Conservation (phyloP, 495 filamentous ascomycete species). For the Corynascus novoguineensis region DNA sequence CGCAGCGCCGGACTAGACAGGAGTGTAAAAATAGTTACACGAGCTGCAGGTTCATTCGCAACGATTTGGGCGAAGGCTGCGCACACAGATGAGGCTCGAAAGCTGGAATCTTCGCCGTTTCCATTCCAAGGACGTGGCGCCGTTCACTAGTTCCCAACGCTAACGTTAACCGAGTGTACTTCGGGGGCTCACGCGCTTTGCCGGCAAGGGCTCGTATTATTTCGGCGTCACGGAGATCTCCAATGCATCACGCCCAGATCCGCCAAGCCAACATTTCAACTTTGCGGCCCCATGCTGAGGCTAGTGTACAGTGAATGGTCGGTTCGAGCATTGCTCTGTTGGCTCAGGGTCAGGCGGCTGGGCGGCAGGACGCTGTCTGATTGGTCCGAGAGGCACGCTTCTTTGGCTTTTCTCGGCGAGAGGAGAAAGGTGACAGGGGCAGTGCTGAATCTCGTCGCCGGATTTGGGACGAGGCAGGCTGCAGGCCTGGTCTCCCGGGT, state of each 20-base stretch:
- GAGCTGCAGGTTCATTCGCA: not conserved
- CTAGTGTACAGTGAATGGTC: too few species aligned
- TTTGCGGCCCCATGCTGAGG: not conserved
- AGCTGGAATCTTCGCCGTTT: too few species aligned
- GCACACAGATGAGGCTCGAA: not conserved
- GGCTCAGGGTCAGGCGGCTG: not conserved
- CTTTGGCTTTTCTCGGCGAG: not conserved
- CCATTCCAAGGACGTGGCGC: too few species aligned
- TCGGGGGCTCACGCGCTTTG: too few species aligned
- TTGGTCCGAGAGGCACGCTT: not conserved
- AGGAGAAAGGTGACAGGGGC: constrained; percentile 14
- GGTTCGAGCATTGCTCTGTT: too few species aligned
- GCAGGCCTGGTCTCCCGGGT: constrained; percentile 5
- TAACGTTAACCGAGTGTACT: too few species aligned
- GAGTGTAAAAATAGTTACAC: constrained; percentile 15
- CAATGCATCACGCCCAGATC: constrained; percentile 1
- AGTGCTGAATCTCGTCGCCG: constrained; percentile 8
- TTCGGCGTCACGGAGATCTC: not conserved
- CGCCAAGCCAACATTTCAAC: constrained; percentile 3
- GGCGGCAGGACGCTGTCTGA: not conserved
- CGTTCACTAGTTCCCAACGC: too few species aligned
- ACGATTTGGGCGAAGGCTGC: not conserved
- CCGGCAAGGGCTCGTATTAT: constrained; percentile 1
- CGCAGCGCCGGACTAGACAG: not conserved
- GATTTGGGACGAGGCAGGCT: not conserved